Evolutionary conservation across 352 stramenopile species (phyloP), one percentile per base, ranked within the genome.

Genomic region (Phytopythium boreale): DNA sequence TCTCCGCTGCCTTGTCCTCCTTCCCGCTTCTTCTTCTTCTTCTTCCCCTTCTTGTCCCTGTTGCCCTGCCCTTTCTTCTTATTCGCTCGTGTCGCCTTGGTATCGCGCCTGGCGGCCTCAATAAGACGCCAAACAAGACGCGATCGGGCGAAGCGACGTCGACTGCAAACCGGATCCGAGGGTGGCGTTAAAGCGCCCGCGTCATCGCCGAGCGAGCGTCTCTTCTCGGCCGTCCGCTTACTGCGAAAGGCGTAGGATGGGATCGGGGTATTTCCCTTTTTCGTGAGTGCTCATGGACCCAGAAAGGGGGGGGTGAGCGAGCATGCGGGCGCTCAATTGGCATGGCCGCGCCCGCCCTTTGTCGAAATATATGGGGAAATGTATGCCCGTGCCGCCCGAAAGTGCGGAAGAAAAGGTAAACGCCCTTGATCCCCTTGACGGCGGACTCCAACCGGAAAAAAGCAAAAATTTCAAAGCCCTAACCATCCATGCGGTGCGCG

Each of bases 381-480:
- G 56, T 62, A 62, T 62, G 41, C 12, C 0, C 15, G 56, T 24
- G 27, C 8, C 15, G n/a, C 34, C 53, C n/a, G 4, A 60, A 52
- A 56, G 29, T 22, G 26, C 19, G 14, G 27, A 17, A 22, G 24
- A 34, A 53, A 52, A 20, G 22, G 46, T 27, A 52, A 24, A 22
- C 43, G 43, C 46, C 11, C 24, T 11, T 22, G 37, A 24, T 41
- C 14, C 27, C 51, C 17, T 43, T 29, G 27, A 24, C 50, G 26
- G 26, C 50, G 26, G 36, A 39, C 34, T 22, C 14, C n/a, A 36
- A 46, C n/a, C 39, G 24, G 55, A 27, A 49, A 49, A 59, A 60
- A 66, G 56, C 55, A 66, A 69, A 90, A 90, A 90, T 70, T 90
- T 90, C 79, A 83, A 31, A 84, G 56, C 79, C 81, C 81, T 88